Percentiles rank a stretch among this genome's conserved stretches.
These are phyloP conservation scores for Yarrowia yakushimensis DNA, from an alignment of 805 yeast species.

Conservation along the genomic window DNA sequence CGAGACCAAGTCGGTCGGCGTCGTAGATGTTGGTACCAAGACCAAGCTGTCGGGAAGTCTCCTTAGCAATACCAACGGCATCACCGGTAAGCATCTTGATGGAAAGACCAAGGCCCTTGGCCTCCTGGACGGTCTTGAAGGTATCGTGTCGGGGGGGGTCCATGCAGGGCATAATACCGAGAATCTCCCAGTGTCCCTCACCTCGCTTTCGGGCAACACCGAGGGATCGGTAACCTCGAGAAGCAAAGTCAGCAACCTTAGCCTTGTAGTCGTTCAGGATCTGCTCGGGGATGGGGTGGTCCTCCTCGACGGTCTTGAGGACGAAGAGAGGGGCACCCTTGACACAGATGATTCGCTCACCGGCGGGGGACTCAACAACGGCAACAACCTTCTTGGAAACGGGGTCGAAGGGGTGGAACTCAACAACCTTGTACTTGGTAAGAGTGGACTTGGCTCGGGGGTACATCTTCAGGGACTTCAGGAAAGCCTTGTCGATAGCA, in stretches of 20 bases:
- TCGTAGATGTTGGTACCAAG: slow-evolving; percentile 94
- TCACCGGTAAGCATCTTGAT: slow-evolving; percentile 99
- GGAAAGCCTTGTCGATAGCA: slow-evolving; percentile 95
- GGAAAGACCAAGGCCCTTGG: slow-evolving; percentile 85
- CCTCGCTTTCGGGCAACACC: slow-evolving; percentile 99
- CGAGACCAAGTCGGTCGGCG: slow-evolving; percentile 94
- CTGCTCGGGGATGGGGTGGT: slow-evolving; percentile 93
- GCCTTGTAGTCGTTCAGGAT: slow-evolving; percentile 91
- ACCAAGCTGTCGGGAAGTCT: slow-evolving; percentile 96
- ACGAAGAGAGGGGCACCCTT: slow-evolving; percentile 98
- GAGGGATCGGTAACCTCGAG: slow-evolving; percentile 96
- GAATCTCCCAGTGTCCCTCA: slow-evolving; percentile 96
- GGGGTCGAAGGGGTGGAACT: slow-evolving; percentile 97
- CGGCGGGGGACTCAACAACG: slow-evolving; percentile 91
- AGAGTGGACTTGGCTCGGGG: slow-evolving; percentile 92
- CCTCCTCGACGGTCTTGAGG: slow-evolving; percentile 93
- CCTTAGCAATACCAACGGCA: slow-evolving; percentile 98
- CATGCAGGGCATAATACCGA: slow-evolving; percentile 98
- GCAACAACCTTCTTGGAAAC: slow-evolving; percentile 96
- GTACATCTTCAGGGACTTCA: slow-evolving; percentile 80
- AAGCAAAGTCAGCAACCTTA: slow-evolving; percentile 96
- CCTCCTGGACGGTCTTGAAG: slow-evolving; percentile 90
- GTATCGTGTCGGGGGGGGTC: slow-evolving; percentile 99
- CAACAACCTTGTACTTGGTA: slow-evolving; percentile 89
- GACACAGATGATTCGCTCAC: slow-evolving; percentile 91